phyloP scores from a whole-genome alignment of 495 filamentous ascomycete genomes.

The Thermothielavioides terrestris region DNA sequence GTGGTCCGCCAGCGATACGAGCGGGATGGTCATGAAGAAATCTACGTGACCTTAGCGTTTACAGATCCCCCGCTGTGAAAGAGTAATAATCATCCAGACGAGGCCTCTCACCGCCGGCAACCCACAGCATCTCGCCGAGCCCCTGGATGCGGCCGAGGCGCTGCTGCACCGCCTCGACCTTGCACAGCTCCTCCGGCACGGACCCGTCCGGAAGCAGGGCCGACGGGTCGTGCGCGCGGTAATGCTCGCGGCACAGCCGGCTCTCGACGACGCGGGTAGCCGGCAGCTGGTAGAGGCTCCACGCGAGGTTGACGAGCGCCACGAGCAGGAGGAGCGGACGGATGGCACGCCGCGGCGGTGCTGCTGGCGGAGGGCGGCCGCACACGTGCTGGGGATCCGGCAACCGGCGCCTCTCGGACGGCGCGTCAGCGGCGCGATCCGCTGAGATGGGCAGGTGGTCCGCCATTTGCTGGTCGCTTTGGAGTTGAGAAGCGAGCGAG shows the following conservation, averaged over 20 bases:
- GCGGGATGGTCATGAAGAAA: constrained; percentile 39
- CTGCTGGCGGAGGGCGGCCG: not conserved
- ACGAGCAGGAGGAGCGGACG: constrained; percentile 30
- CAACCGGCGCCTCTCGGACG: not conserved
- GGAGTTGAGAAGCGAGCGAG: not conserved
- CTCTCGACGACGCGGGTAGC: constrained; percentile 41
- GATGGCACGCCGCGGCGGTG: constrained; percentile 13
- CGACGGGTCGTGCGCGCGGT: constrained; percentile 28
- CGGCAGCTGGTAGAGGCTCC: constrained; percentile 39
- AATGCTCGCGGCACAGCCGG: constrained; percentile 40
- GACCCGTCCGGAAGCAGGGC: constrained; percentile 25
- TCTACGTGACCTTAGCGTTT: constrained; percentile 20
- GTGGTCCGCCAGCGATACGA: constrained; percentile 32
- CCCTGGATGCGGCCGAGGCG: constrained; percentile 38
- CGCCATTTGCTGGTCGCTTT: not conserved
- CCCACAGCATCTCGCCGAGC: constrained; percentile 35
- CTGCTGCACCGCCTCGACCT: constrained; percentile 37
- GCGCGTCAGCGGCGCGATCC: not conserved
- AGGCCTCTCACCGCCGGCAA: constrained; percentile 32
- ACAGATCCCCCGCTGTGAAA: not conserved
- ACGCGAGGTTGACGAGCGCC: constrained; percentile 36
- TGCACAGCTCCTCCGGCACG: constrained; percentile 40
- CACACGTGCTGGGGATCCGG: not conserved
- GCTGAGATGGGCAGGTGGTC: not conserved
- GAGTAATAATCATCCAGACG: not conserved